Conservation (phyloP, 768 basidiomycete species). For the Suillus americanus region DNA sequence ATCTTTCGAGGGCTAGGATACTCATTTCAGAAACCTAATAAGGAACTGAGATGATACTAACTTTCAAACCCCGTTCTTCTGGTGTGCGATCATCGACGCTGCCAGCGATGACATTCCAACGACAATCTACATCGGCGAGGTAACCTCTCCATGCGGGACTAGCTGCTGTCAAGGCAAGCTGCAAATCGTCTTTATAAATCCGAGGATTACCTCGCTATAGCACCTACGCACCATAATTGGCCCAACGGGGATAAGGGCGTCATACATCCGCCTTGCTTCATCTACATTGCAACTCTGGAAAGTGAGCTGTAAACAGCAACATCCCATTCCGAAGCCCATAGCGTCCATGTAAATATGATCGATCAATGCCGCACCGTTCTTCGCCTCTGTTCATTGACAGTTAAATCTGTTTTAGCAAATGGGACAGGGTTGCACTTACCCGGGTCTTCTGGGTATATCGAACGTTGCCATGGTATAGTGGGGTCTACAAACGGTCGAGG, state of each 20-base stretch:
- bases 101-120: slow-evolving; percentile 99
- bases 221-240: slow-evolving; percentile 79
- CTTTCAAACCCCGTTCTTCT: slow-evolving; percentile 90
- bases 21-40: slow-evolving; percentile 8
- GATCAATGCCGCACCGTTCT: slow-evolving; percentile 80
- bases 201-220: neutral
- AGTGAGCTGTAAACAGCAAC: slow-evolving; percentile 95
- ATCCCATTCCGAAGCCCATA: slow-evolving; percentile 99
- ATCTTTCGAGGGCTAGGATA: slow-evolving; percentile 70
- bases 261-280: slow-evolving; percentile 92
- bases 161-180: slow-evolving; percentile 93
- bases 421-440: slow-evolving; percentile 46
- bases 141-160: slow-evolving; percentile 95
- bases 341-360: slow-evolving; percentile 98
- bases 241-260: slow-evolving; percentile 92
- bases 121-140: slow-evolving; percentile 94
- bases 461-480: slow-evolving; percentile 85
- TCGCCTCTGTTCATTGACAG: slow-evolving; percentile 61
- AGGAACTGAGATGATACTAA: slow-evolving; percentile 25
- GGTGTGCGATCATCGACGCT: slow-evolving; percentile 96
- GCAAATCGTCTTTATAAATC: slow-evolving; percentile 13
- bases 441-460: slow-evolving; percentile 80
- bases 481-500: slow-evolving; percentile 90
- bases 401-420: slow-evolving; percentile 6
- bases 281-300: slow-evolving; percentile 95